Conservation (phyloP, 805 yeast genomes). For the Hanseniaspora valbyensis region DNA sequence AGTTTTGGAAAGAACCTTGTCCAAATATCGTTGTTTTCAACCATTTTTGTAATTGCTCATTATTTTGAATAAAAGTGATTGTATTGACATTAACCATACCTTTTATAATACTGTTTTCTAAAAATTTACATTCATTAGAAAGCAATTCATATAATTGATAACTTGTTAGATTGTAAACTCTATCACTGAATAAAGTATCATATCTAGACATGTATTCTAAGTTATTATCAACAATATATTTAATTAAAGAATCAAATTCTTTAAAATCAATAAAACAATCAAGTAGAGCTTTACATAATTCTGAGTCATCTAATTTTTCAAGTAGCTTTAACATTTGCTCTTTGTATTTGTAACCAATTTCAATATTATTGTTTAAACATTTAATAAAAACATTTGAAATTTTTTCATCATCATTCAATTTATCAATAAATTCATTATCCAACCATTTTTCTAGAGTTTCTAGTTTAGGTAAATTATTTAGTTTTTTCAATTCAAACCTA, state of each 20-base stretch:
- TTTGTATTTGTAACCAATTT: conserved; percentile 11
- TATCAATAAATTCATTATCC: not conserved
- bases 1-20: not conserved
- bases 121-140: not conserved
- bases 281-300: not conserved
- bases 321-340: not conserved
- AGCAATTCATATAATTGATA: conserved; percentile 5
- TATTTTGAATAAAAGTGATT: conserved; percentile 12
- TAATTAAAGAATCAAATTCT: conserved; percentile 2
- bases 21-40: conserved; percentile 3
- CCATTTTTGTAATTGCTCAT: conserved; percentile 7
- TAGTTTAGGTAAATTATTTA: conserved; percentile 8
- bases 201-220: not conserved
- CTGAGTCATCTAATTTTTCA: not conserved
- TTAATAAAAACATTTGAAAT: not conserved
- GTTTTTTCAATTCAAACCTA: conserved; percentile 5
- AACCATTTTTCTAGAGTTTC: conserved; percentile 7
- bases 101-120: conserved; percentile 9
- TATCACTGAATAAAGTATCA: not conserved
- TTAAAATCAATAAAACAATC: conserved; percentile 13
- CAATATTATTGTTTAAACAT: conserved; percentile 7
- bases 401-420: not conserved
- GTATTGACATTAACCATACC: conserved; percentile 15
- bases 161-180: conserved; percentile 9
- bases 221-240: not conserved